Percentiles rank a stretch among this genome's conserved stretches.
phyloP scores from a whole-genome alignment of 2,329 filamentous ascomycete genomes.

The Cryphonectria japonica region DNA sequence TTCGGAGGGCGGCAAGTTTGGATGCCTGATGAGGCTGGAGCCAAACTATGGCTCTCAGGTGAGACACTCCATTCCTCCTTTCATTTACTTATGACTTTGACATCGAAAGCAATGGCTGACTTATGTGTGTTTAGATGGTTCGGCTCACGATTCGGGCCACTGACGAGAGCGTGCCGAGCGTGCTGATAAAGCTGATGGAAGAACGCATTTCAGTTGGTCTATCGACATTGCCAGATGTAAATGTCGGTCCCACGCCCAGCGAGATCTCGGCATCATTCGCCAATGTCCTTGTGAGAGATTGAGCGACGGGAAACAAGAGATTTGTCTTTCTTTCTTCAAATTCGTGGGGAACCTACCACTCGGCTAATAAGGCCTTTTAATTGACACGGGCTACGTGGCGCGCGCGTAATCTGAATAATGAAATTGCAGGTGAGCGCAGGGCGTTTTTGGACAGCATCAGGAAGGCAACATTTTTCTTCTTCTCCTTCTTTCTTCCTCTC shows the following conservation, averaged over 20 bases:
- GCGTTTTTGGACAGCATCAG: constrained; percentile 29
- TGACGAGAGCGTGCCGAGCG: constrained; percentile 81
- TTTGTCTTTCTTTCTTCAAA: neutral
- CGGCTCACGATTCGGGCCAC: constrained; percentile 93
- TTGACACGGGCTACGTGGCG: neutral
- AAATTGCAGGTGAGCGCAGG: constrained; percentile 21
- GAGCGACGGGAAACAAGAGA: neutral
- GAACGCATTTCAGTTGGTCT: constrained; percentile 69
- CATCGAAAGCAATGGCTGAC: constrained; percentile 30
- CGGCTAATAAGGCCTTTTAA: constrained; percentile 9
- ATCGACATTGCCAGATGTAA: constrained; percentile 45
- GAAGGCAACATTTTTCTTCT: constrained; percentile 1
- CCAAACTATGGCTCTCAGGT: constrained; percentile 93
- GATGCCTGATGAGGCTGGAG: constrained; percentile 89
- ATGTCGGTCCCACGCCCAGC: constrained; percentile 47
- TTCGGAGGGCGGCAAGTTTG: constrained; percentile 84
- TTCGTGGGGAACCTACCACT: constrained; percentile 12
- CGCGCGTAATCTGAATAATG: neutral
- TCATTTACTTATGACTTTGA: too few species aligned
- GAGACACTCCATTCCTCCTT: constrained; percentile 41
- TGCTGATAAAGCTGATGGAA: constrained; percentile 85
- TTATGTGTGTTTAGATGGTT: constrained; percentile 71
- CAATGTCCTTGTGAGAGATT: constrained; percentile 56
- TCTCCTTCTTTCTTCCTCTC: neutral
- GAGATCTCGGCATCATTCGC: constrained; percentile 61